Conservation (phyloP, 208 protist species). For the Trypanosoma mega region DNA sequence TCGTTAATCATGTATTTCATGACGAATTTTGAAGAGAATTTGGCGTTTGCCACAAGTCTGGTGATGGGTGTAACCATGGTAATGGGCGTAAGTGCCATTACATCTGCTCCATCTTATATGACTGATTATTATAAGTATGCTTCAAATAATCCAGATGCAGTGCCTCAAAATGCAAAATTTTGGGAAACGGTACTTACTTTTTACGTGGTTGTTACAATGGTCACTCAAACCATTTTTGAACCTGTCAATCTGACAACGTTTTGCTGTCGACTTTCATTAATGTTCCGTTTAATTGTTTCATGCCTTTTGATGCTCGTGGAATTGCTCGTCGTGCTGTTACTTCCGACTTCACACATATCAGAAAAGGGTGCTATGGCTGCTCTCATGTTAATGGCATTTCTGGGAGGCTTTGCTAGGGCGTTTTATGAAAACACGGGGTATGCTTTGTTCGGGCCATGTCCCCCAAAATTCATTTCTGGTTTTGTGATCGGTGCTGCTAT, state of each 20-base stretch:
- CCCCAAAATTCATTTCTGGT: slow-evolving; percentile 51
- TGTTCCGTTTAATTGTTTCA: slow-evolving; percentile 53
- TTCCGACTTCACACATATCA: slow-evolving; percentile 25
- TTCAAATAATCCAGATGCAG: slow-evolving; percentile 29
- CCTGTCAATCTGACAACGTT: slow-evolving; percentile 75
- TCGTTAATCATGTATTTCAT: too few species aligned
- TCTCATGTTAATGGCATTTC: slow-evolving; percentile 63
- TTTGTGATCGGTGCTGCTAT: slow-evolving; percentile 71
- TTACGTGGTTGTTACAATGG: slow-evolving; percentile 78
- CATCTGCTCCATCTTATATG: slow-evolving; percentile 86
- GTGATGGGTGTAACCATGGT: slow-evolving; percentile 85
- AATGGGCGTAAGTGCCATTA: slow-evolving; percentile 88
- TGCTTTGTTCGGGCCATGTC: slow-evolving; percentile 79
- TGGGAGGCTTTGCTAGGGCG: slow-evolving; percentile 56
- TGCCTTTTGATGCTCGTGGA: slow-evolving; percentile 57
- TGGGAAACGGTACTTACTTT: slow-evolving; percentile 78
- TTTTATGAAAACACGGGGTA: slow-evolving; percentile 92
- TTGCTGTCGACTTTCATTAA: slow-evolving; percentile 71
- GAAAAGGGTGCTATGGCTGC: slow-evolving; percentile 56
- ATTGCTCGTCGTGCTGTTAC: slow-evolving; percentile 32
- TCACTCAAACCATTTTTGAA: slow-evolving; percentile 70
- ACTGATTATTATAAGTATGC: slow-evolving; percentile 81
- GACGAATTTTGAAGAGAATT: slow-evolving; percentile 3
- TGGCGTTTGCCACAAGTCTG: slow-evolving; percentile 67
- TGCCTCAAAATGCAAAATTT: slow-evolving; percentile 36